A percentile compares a stretch with the other conserved stretches of the same genome.
phyloP scores from a whole-genome alignment of 345 rosid genomes.

The Bruguiera parviflora region DNA sequence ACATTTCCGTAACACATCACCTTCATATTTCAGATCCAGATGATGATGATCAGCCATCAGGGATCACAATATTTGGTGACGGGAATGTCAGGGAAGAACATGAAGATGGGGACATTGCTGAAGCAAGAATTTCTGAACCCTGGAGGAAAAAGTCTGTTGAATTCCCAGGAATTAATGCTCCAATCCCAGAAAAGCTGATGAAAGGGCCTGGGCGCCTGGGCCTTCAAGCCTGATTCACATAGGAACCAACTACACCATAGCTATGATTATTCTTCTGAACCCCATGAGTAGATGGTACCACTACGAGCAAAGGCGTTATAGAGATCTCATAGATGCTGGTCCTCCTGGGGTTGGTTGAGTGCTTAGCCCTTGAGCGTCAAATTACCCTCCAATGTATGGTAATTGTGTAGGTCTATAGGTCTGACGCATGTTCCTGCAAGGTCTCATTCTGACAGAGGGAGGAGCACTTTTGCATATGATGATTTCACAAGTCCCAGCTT shows the following conservation, averaged over 20 bases:
- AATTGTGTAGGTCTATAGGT: slow-evolving; percentile 29
- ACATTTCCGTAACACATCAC: not conserved
- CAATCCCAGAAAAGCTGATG: slow-evolving; percentile 74
- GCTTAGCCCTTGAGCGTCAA: slow-evolving; percentile 34
- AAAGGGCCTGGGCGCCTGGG: slow-evolving; percentile 53
- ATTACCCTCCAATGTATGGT: slow-evolving; percentile 52
- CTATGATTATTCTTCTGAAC: slow-evolving; percentile 28
- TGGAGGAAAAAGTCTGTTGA: slow-evolving; percentile 49
- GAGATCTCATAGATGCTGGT: slow-evolving; percentile 44
- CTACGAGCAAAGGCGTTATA: slow-evolving; percentile 39
- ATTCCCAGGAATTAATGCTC: slow-evolving; percentile 88
- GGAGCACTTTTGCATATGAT: slow-evolving; percentile 34
- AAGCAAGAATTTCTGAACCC: slow-evolving; percentile 32
- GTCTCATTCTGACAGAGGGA: slow-evolving; percentile 43
- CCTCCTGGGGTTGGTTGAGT: slow-evolving; percentile 50
- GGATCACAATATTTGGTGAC: slow-evolving; percentile 72
- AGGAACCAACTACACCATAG: slow-evolving; percentile 34
- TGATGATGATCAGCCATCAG: slow-evolving; percentile 59
- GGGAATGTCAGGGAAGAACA: slow-evolving; percentile 43
- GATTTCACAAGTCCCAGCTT: slow-evolving; percentile 24
- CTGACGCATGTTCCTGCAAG: slow-evolving; percentile 33
- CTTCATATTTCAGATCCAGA: slow-evolving; percentile 45
- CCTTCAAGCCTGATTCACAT: slow-evolving; percentile 36
- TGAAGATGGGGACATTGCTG: slow-evolving; percentile 69
- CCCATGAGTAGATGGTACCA: slow-evolving; percentile 36